Percentiles rank a stretch among this genome's conserved stretches.
Evolutionary conservation across 306 rosid species (phyloP).

Genomic region (Ziziphus jujuba): DNA sequence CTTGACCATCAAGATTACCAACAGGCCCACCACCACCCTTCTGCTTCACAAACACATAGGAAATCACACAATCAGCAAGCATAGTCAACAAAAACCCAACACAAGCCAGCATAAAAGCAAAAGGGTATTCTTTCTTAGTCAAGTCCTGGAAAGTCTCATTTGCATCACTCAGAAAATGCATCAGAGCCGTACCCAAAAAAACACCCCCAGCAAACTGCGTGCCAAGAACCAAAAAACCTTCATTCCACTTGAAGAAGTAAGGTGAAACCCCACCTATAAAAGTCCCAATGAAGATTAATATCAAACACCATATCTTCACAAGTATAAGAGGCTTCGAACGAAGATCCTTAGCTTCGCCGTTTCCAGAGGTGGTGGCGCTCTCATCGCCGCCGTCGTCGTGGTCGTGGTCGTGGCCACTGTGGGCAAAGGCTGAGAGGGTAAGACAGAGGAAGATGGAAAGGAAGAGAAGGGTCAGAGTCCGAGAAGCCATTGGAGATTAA

Average conservation of each 20-base stretch:
- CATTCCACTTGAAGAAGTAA: conserved; percentile 67
- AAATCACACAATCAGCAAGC: conserved; percentile 60
- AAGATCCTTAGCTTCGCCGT: conserved; percentile 18
- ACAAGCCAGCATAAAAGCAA: conserved; percentile 78
- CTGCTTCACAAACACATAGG: conserved; percentile 35
- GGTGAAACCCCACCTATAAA: conserved; percentile 72
- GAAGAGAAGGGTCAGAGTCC: conserved; percentile 5
- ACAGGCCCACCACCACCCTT: conserved; percentile 14
- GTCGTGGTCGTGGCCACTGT: conserved; percentile 47
- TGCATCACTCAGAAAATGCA: conserved; percentile 82
- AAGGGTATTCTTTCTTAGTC: conserved; percentile 57
- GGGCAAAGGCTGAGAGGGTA: conserved; percentile 43
- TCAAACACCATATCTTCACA: conserved; percentile 55
- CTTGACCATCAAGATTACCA: conserved; percentile 38
- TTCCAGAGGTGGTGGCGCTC: neutral
- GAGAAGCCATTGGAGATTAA: neutral
- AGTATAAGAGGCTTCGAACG: conserved; percentile 50
- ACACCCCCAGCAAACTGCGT: conserved; percentile 91
- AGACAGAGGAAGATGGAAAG: conserved; percentile 30
- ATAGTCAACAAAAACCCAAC: conserved; percentile 64
- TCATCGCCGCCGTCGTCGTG: conserved; percentile 16
- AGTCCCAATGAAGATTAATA: conserved; percentile 57
- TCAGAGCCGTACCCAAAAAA: conserved; percentile 81
- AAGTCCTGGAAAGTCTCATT: conserved; percentile 62
- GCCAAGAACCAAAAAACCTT: conserved; percentile 73